Evolutionary conservation across 2,329 filamentous ascomycete species (phyloP), one percentile per base, ranked within the genome.

Genomic region (Colletotrichum karsti): DNA sequence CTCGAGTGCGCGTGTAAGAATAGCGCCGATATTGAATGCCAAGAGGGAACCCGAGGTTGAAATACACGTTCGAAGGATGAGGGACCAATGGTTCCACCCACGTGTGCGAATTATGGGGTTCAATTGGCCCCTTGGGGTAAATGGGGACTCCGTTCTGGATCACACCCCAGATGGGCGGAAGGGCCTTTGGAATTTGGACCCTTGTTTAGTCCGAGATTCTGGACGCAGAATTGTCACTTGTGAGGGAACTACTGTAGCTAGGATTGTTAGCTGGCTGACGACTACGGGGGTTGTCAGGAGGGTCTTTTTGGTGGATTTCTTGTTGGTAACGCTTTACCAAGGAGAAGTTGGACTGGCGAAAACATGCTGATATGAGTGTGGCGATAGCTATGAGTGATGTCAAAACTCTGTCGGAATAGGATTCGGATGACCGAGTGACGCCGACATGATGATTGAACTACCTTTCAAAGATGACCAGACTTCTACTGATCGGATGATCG

Each of bases 51-150:
- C 12, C 15, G 30, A 66, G 20, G 58, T 67, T 50, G 58, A 67
- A 35, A 63, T 63, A 64, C 54, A 41, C 41, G 20, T 51, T 26
- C 33, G 26, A 22, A 20, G 10, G 18, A 60, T 30, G 54, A 55
- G 64, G 9, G n/a, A 44, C 59, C 28, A 64, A 46, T 39, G 53
- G 24, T 54, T 20, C 46, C 53, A 50, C 62, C 66, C 66, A 69
- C 66, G 66, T 69, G 66, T 50, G 10, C n/a, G 41, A 26, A 39
- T 61, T 18, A 39, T 42, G 56, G 62, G 39, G 66, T 28, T 67
- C 66, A 12, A 69, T 69, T 69, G 66, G 66, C 15, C 39, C 46
- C 13, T 22, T 42, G 54, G 66, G 46, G 30, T 20, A 41, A 26
- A 28, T 22, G 30, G 41, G 28, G 37, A n/a, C 15, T 50, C 37